Conservation (phyloP, 305 asterid genomes). For the Rubia peregrina region DNA sequence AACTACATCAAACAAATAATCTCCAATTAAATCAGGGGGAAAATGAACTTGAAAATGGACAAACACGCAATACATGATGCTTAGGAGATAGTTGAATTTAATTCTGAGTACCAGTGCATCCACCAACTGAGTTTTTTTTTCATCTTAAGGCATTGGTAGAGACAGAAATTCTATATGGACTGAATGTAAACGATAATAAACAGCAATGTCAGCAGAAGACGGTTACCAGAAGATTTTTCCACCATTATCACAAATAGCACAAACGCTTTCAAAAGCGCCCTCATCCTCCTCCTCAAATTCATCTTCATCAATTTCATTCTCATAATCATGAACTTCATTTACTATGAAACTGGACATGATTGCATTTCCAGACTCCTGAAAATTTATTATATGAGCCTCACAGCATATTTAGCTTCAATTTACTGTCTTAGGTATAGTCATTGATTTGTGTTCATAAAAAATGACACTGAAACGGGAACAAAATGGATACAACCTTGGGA, state of each 20-base stretch:
- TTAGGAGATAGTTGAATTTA: background rate
- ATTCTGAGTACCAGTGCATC: background rate
- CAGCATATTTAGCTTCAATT: background rate
- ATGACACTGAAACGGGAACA: background rate
- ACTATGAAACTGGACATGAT: slow-evolving; percentile 52
- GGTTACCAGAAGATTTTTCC: slow-evolving; percentile 55
- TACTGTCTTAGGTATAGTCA: slow-evolving; percentile 4
- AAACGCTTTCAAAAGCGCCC: slow-evolving; percentile 53
- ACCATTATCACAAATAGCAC: slow-evolving; percentile 82
- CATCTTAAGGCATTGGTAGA: background rate
- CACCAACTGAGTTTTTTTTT: background rate
- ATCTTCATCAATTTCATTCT: slow-evolving; percentile 33
- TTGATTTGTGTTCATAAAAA: background rate
- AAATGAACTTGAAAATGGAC: background rate
- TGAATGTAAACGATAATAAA: background rate
- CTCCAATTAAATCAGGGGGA: background rate
- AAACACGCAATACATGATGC: background rate
- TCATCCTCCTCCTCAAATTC: slow-evolving; percentile 36
- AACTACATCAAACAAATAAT: slow-evolving; percentile 32
- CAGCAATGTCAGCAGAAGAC: background rate
- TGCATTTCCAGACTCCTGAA: slow-evolving; percentile 33
- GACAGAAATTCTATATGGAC: background rate
- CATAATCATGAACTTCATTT: slow-evolving; percentile 29
- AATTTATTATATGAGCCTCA: slow-evolving; percentile 12
- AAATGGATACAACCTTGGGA: slow-evolving; percentile 38